Conservation (phyloP, 495 filamentous ascomycete species). For the Aspergillus hancockii region DNA sequence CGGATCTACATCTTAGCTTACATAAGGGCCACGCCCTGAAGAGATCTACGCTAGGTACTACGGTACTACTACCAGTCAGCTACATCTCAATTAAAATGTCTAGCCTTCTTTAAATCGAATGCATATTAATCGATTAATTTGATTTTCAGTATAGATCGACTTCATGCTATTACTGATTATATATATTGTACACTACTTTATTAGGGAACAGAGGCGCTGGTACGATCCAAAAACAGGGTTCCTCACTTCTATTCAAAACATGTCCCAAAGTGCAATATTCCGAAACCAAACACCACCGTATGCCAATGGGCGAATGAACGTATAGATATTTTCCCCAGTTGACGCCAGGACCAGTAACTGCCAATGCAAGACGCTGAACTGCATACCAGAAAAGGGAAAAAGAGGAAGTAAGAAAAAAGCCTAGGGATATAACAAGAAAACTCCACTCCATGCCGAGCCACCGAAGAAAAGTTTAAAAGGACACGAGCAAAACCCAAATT, state of each 20-base stretch:
- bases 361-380: slow-evolving; percentile 43
- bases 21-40: background rate
- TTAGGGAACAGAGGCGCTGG: background rate
- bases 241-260: slow-evolving; percentile 3
- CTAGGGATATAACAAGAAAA: background rate
- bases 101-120: background rate
- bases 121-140: background rate
- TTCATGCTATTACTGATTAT: slow-evolving; percentile 2
- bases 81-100: no score
- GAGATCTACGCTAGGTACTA: background rate
- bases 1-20: background rate
- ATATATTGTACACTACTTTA: background rate
- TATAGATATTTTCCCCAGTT: slow-evolving; percentile 18
- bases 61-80: no score
- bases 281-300: slow-evolving; percentile 2
- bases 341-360: slow-evolving; percentile 22
- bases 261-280: background rate
- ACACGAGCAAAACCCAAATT: slow-evolving; percentile 2
- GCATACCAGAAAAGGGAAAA: slow-evolving; percentile 24
- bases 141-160: background rate
- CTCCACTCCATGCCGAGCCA: slow-evolving; percentile 15
- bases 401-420: slow-evolving; percentile 13
- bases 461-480: slow-evolving; percentile 10
- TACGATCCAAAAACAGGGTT: background rate
- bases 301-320: slow-evolving; percentile 7